Evolutionary conservation across 371 early-diverging fungal species (phyloP).

Genomic region (Chytridium lagenaria): DNA sequence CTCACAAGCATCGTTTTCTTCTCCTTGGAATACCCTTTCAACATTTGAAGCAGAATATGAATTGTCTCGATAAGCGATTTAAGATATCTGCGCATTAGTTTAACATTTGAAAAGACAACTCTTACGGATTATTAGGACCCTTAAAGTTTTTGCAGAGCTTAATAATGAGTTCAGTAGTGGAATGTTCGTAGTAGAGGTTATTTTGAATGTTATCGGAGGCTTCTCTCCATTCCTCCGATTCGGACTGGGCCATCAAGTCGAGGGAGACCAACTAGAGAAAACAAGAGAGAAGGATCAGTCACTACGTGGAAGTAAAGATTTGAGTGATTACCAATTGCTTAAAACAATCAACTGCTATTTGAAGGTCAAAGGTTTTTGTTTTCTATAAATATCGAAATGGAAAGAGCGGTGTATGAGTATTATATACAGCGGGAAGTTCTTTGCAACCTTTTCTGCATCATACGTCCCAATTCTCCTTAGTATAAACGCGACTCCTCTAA

Average conservation of each 20-base stretch:
- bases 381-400: constrained; percentile 2
- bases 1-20: constrained; percentile 61
- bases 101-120: background rate
- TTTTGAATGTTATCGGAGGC: constrained; percentile 70
- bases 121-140: constrained; percentile 57
- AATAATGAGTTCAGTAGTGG: constrained; percentile 64
- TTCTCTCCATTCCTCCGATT: constrained; percentile 60
- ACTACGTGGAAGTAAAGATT: background rate
- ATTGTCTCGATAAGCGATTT: constrained; percentile 60
- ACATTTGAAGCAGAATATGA: constrained; percentile 66
- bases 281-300: too few relatives aligned
- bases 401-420: too few relatives aligned
- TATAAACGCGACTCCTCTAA: constrained; percentile 58
- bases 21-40: constrained; percentile 65
- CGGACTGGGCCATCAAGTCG: constrained; percentile 58
- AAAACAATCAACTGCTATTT: constrained; percentile 65
- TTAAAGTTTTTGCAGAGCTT: constrained; percentile 57
- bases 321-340: constrained; percentile 59
- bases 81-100: constrained; percentile 55
- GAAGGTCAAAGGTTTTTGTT: constrained; percentile 47
- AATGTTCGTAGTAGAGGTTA: constrained; percentile 74
- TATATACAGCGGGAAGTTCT: background rate
- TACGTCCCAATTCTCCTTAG: constrained; percentile 56
- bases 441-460: constrained; percentile 57
- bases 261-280: constrained; percentile 65